Evolutionary conservation across 2,329 filamentous ascomycete species (phyloP).

Genomic region (Emericellopsis atlantica): DNA sequence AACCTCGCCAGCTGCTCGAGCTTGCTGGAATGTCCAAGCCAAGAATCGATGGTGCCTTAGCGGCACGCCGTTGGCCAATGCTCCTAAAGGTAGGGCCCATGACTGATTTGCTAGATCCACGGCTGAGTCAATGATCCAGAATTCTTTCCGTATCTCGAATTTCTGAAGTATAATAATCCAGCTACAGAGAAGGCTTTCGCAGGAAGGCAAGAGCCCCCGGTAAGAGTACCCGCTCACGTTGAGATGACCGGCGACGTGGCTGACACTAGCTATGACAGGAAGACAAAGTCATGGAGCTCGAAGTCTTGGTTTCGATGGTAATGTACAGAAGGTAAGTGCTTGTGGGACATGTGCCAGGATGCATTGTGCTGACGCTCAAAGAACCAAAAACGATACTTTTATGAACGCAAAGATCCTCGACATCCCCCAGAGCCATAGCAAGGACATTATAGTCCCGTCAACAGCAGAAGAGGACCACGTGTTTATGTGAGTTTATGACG

Average conservation of each 20-base stretch:
- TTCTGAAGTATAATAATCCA: constrained; percentile 11
- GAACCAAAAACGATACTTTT: constrained; percentile 14
- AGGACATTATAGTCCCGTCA: constrained; percentile 11
- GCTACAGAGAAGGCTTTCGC: constrained; percentile 3
- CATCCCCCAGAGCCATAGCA: constrained; percentile 6
- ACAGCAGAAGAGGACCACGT: constrained; percentile 10
- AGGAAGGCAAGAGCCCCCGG: constrained; percentile 5
- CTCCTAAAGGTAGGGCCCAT: constrained; percentile 10
- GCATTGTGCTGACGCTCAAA: constrained; percentile 3
- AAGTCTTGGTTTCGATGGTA: constrained; percentile 7
- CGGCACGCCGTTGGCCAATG: constrained; percentile 22
- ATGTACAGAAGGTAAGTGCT: constrained; percentile 15
- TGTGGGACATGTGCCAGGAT: neutral
- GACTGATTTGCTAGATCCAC: neutral
- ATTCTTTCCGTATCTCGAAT: constrained; percentile 19
- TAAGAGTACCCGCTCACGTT: constrained; percentile 2
- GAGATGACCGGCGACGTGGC: neutral
- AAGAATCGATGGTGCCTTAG: constrained; percentile 21
- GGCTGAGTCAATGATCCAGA: constrained; percentile 12
- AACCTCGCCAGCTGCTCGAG: constrained; percentile 6
- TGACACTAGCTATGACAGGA: constrained; percentile 3
- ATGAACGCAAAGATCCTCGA: constrained; percentile 11
- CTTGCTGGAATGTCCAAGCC: constrained; percentile 11
- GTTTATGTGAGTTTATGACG: no score
- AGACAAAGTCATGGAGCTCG: constrained; percentile 6